Evolutionary conservation across 2,329 filamentous ascomycete species (phyloP), one percentile per base, ranked within the genome.

Genomic region (Sporothrix phasma): DNA sequence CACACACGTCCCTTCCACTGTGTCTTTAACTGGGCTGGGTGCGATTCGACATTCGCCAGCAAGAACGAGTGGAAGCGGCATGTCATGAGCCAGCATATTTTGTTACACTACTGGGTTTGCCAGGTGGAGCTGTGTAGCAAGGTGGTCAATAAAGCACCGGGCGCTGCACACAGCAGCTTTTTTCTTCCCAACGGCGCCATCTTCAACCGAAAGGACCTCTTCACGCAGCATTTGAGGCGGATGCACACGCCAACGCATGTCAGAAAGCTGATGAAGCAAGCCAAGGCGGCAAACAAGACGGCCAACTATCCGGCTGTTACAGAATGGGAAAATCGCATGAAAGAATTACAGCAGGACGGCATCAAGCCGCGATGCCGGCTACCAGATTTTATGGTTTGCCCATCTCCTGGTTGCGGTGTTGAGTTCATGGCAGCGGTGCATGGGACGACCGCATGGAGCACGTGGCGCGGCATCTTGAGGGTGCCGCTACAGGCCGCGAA

Each of bases 11-110:
- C 84, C 0, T 94, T 93, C 71, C 79, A 81, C 26, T 97, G 93
- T 74, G 85, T 90, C 64, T 92, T 97, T 73, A 78, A 83, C 34
- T 86, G 84, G 63, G 94, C 92, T 63, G 89, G 88, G 26, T 97
- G 93, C 76, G 69, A 68, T 0, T 84, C 86, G 2, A 86, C 82
- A 0, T 96, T 96, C 71, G 82, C 83, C 1, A 87, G 83, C 69
- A 97, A 96, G 76, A 96, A 97, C 73, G 92, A 97, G 74, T 97
- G 93, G 93, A 97, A 97, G 74, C 85, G 93, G 0, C 93, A 97
- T 71, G 85, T 94, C 69, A 79, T 81, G 45, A 89, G 88, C 0
- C 89, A 96, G 72, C 93, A 97, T 71, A 80, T 97, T 37, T 83
- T 87, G 63, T 79, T 91, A 3, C 79, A 84, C 59, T 89, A 87